Evolutionary conservation across 1,284 basidiomycete species (phyloP).

Genomic region (Leccinum fallax): DNA sequence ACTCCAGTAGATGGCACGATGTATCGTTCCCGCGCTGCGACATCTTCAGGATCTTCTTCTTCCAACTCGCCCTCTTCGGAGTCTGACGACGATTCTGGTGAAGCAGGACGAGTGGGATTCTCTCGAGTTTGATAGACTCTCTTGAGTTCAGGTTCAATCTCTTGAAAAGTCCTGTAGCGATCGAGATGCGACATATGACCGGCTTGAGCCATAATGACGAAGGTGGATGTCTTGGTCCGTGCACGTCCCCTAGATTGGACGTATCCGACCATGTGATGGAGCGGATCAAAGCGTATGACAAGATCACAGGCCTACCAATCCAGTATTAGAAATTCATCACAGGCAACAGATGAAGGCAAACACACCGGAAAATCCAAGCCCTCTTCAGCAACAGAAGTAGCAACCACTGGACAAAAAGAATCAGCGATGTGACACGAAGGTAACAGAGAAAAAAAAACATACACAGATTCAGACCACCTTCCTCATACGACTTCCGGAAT

Average conservation of each 20-base stretch:
- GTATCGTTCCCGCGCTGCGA: conserved; percentile 68
- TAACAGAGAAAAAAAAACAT: conserved; percentile 29
- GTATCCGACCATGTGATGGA: conserved; percentile 80
- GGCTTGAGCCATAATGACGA: conserved; percentile 75
- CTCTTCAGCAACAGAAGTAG: conserved; percentile 87
- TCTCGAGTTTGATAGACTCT: conserved; percentile 59
- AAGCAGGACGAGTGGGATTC: conserved; percentile 32
- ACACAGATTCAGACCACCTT: conserved; percentile 70
- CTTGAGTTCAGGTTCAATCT: conserved; percentile 65
- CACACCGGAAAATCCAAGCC: conserved; percentile 82
- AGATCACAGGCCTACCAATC: conserved; percentile 70
- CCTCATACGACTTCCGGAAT: conserved; percentile 67
- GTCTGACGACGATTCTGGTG: conserved; percentile 33
- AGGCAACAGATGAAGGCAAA: background rate
- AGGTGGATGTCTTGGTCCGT: conserved; percentile 71
- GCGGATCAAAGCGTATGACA: conserved; percentile 79
- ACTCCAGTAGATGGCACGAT: conserved; percentile 70
- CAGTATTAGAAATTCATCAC: conserved; percentile 4
- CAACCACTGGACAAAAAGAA: conserved; percentile 55
- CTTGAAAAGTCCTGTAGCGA: conserved; percentile 58
- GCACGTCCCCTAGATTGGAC: conserved; percentile 85
- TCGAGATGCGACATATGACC: conserved; percentile 55
- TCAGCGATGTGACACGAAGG: conserved; percentile 2
- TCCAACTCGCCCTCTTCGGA: conserved; percentile 39
- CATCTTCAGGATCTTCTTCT: conserved; percentile 54